These are phyloP conservation scores for Lizanozyma gosingica DNA, from an alignment of 1,139 yeast species.

Conservation along the genomic window DNA sequence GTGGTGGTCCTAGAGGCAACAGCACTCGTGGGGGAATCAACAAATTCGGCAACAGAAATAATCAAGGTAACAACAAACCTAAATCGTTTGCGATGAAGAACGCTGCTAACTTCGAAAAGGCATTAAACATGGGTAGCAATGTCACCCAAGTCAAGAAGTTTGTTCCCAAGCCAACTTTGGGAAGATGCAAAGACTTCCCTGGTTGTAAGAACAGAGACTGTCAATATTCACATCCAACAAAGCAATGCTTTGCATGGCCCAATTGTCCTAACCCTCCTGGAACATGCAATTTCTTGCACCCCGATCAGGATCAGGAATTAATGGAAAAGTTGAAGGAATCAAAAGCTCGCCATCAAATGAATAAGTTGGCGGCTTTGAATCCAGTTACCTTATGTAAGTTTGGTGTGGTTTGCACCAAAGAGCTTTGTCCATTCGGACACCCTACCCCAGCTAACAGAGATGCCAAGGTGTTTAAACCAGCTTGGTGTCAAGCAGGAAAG, in stretches of 20 bases:
- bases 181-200: slow-evolving; percentile 75
- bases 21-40: slow-evolving; percentile 9
- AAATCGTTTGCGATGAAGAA: slow-evolving; percentile 27
- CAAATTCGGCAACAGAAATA: slow-evolving; percentile 4
- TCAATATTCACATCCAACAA: slow-evolving; percentile 71
- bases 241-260: slow-evolving; percentile 66
- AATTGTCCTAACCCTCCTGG: slow-evolving; percentile 75
- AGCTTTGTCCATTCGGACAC: slow-evolving; percentile 79
- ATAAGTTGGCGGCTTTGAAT: slow-evolving; percentile 19
- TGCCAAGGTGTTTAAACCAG: slow-evolving; percentile 57
- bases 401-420: slow-evolving; percentile 67
- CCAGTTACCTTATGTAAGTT: slow-evolving; percentile 64
- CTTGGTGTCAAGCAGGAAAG: slow-evolving; percentile 73
- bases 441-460: slow-evolving; percentile 80
- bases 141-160: slow-evolving; percentile 8
- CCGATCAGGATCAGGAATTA: slow-evolving; percentile 71
- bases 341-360: slow-evolving; percentile 18
- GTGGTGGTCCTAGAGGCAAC: not conserved
- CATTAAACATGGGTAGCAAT: slow-evolving; percentile 24
- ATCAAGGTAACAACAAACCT: slow-evolving; percentile 5
- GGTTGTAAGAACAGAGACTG: slow-evolving; percentile 64
- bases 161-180: slow-evolving; percentile 38
- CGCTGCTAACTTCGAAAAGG: slow-evolving; percentile 31
- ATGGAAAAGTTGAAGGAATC: slow-evolving; percentile 58
- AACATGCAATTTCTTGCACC: slow-evolving; percentile 75